A percentile compares a stretch with the other conserved stretches of the same genome.
These are phyloP conservation scores for Dissophora globulifera DNA, from an alignment of 192 early-diverging fungal genomes.

Conservation along the genomic window DNA sequence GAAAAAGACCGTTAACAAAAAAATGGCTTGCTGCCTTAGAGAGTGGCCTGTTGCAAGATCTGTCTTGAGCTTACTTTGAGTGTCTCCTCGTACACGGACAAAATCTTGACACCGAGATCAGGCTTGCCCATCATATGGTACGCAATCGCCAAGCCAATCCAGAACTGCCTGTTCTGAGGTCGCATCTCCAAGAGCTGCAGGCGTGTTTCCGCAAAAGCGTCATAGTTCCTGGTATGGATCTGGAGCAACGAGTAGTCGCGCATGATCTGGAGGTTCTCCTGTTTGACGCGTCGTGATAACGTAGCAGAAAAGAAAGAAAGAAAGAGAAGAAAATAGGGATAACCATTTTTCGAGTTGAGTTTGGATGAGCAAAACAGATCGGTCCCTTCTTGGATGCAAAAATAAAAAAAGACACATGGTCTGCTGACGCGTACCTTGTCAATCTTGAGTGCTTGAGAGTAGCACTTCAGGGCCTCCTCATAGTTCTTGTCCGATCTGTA, in stretches of 20 bases:
- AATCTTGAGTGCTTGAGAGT: conserved; percentile 84
- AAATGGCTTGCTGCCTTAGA: not conserved
- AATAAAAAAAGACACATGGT: not conserved
- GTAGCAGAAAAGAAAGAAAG: no score
- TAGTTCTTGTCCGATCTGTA: conserved; percentile 94
- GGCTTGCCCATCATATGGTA: conserved; percentile 84
- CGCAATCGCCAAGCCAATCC: conserved; percentile 87
- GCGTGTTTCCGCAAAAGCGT: conserved; percentile 81
- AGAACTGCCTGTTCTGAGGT: conserved; percentile 76
- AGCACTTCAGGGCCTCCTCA: conserved; percentile 92
- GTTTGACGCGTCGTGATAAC: no score
- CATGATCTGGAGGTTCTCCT: conserved; percentile 93
- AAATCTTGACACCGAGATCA: conserved; percentile 78
- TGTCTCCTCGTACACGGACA: conserved; percentile 75
- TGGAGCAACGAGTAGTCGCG: conserved; percentile 90
- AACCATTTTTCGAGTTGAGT: no score
- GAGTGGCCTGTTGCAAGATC: not conserved
- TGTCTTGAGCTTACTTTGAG: conserved; percentile 64
- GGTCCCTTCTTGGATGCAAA: no score
- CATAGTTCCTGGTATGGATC: conserved; percentile 88
- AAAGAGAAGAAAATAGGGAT: no score
- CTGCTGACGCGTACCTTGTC: conserved; percentile 66
- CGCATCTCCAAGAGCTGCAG: conserved; percentile 74
- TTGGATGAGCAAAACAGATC: no score
- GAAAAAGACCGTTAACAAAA: not conserved